Base-by-base conservation (phyloP, 176 grass and related monocot species). In the Dendrocalamus sinicus region DNA sequence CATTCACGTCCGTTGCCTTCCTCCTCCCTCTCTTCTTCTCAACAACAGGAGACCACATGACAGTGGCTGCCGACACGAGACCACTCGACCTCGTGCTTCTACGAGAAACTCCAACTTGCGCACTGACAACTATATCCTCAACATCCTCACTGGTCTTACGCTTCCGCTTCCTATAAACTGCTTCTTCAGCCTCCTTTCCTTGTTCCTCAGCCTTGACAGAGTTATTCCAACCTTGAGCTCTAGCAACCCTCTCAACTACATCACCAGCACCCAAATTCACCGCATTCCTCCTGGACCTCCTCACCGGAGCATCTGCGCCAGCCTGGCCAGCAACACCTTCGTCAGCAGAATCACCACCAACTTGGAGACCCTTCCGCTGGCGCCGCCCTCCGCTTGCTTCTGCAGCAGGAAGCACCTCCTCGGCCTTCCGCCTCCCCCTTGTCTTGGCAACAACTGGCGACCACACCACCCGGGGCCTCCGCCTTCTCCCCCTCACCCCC, bases 121-220 rank as follows among this genome's bases (percentile, higher is more conserved):
- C n/a, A 57, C 57, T 41, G 10, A 41, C 20, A 83, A 51, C 47
- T 8, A 6, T 4, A 4, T 65, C 39, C 46, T 82, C 79, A 9
- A 13, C 40, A 6, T 50, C 12, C 32, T 66, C 84, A 55, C 52
- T 70, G 24, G 72, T 14, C 41, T 61, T 87, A 7, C 40, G 73
- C 84, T 78, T 83, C 40, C 30, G 84, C 14, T 87, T 90, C 48
- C 22, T 79, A 41, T 22, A 48, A 73, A n/a, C 79, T n/a, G 28
- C 10, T 7, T 37, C 54, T n/a, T 8, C 37, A 8, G 3, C 7
- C 12, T 65, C 24, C 39, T 0, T 4, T 41, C 19, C 58, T 67
- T 80, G 23, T 12, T 54, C 64, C 23, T 12, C 83, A 23, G 41
- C 22, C 10, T 81, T 66, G 8, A 7, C 51, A 39, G 9, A 12